Conservation (phyloP, 1,284 basidiomycete genomes). For the Boletellus deceptivus region DNA sequence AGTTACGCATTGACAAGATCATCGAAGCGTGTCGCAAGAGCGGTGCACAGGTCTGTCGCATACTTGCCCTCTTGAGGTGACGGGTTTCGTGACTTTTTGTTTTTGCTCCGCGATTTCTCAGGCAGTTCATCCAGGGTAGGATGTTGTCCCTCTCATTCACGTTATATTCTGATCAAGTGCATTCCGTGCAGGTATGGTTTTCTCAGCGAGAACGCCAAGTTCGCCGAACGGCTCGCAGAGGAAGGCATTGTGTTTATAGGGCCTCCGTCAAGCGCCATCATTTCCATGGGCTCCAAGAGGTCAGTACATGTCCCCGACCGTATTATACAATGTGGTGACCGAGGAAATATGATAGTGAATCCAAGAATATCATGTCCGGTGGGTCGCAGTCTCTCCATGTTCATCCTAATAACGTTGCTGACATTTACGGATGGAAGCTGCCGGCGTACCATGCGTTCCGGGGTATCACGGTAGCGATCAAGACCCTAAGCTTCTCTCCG, state of each 20-base stretch:
- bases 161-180: neutral
- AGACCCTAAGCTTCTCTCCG: constrained; percentile 58
- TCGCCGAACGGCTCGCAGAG: constrained; percentile 81
- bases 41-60: constrained; percentile 73
- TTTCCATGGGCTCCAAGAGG: constrained; percentile 93
- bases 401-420: neutral
- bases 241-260: constrained; percentile 96
- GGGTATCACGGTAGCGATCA: constrained; percentile 85
- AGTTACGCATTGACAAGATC: constrained; percentile 89
- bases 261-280: constrained; percentile 90
- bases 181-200: constrained; percentile 73
- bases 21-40: constrained; percentile 76
- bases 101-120: constrained; percentile 25
- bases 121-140: constrained; percentile 81
- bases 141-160: neutral
- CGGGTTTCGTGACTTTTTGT: constrained; percentile 7
- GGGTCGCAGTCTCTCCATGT: constrained; percentile 19
- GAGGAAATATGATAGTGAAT: constrained; percentile 51
- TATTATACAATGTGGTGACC: neutral
- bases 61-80: neutral
- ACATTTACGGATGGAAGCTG: constrained; percentile 47
- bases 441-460: constrained; percentile 91
- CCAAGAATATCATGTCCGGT: constrained; percentile 90
- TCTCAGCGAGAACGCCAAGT: constrained; percentile 88
- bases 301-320: constrained; percentile 6